These are phyloP conservation scores for Moniliophthora roreri DNA, from an alignment of 1,284 basidiomycete species.

Conservation along the genomic window DNA sequence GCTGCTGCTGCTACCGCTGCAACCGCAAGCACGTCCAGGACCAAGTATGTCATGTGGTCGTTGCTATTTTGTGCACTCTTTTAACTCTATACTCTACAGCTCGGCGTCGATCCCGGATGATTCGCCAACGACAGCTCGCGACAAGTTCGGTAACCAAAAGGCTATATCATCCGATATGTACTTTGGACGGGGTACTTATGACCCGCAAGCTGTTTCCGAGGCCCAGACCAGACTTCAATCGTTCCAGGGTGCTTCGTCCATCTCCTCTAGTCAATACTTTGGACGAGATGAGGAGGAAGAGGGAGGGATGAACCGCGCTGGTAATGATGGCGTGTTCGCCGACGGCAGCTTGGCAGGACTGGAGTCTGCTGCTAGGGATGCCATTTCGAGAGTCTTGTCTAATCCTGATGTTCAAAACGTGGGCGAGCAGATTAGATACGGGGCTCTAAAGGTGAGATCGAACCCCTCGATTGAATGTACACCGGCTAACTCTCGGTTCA, in stretches of 20 bases:
- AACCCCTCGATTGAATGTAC: constrained; percentile 9
- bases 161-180: constrained; percentile 98
- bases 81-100: constrained; percentile 16
- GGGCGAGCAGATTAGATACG: constrained; percentile 78
- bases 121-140: constrained; percentile 79
- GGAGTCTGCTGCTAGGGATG: constrained; percentile 81
- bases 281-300: constrained; percentile 89
- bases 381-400: constrained; percentile 74
- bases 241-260: constrained; percentile 92
- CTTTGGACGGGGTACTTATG: constrained; percentile 90
- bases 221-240: constrained; percentile 81
- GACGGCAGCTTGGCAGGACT: constrained; percentile 74
- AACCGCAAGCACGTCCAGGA: constrained; percentile 38
- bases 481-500: constrained; percentile 9
- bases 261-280: constrained; percentile 95
- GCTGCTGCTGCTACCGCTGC: constrained; percentile 52
- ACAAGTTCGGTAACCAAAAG: constrained; percentile 92
- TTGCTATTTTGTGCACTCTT: constrained; percentile 3
- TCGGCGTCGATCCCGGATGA: constrained; percentile 48
- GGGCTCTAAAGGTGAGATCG: constrained; percentile 78
- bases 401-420: constrained; percentile 92
- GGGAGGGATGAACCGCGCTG: constrained; percentile 31
- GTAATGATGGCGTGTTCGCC: constrained; percentile 52
- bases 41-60: constrained; percentile 40
- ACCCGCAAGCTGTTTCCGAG: constrained; percentile 71